Evolutionary conservation across 768 basidiomycete species (phyloP).

Genomic region (Agaricus sinodeliciosus): DNA sequence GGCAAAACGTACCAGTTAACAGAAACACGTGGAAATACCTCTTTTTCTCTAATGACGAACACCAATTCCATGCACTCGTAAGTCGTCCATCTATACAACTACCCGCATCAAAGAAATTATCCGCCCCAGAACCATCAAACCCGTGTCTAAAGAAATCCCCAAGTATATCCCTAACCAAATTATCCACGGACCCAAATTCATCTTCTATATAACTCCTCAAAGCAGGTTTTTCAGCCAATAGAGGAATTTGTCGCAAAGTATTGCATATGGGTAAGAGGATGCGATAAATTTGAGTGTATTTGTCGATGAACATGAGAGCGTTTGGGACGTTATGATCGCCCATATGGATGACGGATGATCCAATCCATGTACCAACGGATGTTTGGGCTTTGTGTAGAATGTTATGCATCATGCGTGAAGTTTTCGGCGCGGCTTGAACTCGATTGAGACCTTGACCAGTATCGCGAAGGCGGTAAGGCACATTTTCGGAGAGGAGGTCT

Average conservation of each 20-base stretch:
- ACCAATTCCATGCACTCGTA: slow-evolving; percentile 94
- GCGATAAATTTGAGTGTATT: slow-evolving; percentile 88
- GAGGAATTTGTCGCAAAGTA: slow-evolving; percentile 65
- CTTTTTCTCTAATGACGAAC: slow-evolving; percentile 80
- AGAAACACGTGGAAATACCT: slow-evolving; percentile 76
- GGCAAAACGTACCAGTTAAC: slow-evolving; percentile 50
- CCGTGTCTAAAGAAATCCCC: slow-evolving; percentile 84
- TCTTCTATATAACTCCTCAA: slow-evolving; percentile 70
- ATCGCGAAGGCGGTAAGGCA: slow-evolving; percentile 76
- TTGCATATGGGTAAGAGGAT: slow-evolving; percentile 86
- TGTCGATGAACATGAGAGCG: slow-evolving; percentile 86
- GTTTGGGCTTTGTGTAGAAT: slow-evolving; percentile 80
- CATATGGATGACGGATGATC: slow-evolving; percentile 86
- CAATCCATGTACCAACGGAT: slow-evolving; percentile 79
- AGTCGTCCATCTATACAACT: slow-evolving; percentile 80
- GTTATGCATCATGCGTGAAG: slow-evolving; percentile 84
- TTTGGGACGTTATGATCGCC: slow-evolving; percentile 84
- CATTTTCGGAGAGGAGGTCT: slow-evolving; percentile 70
- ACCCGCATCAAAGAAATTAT: slow-evolving; percentile 86
- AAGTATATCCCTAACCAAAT: slow-evolving; percentile 62
- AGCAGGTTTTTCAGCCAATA: slow-evolving; percentile 61
- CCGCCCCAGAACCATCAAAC: slow-evolving; percentile 87
- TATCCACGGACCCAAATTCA: slow-evolving; percentile 75
- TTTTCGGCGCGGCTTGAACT: slow-evolving; percentile 82
- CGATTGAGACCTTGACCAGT: slow-evolving; percentile 90